Conservation (phyloP, 345 rosid species). For the Boechera stricta region DNA sequence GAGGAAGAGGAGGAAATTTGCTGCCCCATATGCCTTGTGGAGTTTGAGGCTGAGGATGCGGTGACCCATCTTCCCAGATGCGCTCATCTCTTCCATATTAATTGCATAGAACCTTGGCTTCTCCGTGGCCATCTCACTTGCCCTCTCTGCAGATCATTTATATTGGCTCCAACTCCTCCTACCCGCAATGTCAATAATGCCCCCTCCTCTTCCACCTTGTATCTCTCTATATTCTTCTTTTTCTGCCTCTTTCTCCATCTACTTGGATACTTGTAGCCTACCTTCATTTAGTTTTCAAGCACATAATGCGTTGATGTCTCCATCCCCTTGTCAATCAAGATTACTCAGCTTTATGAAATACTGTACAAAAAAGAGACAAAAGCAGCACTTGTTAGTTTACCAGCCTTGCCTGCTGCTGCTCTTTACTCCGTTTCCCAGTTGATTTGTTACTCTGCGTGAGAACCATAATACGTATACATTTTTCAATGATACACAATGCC, state of each 20-base stretch:
- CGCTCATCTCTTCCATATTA: constrained; percentile 66
- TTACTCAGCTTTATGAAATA: background rate
- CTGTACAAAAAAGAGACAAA: background rate
- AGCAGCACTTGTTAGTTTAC: background rate
- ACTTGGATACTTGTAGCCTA: constrained; percentile 35
- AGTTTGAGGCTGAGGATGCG: constrained; percentile 55
- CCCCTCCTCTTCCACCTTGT: constrained; percentile 15
- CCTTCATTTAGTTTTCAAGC: constrained; percentile 3
- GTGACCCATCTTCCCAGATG: constrained; percentile 64
- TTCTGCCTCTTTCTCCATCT: constrained; percentile 38
- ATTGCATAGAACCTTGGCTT: constrained; percentile 70
- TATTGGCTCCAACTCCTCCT: constrained; percentile 38
- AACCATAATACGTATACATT: background rate
- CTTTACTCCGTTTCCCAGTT: background rate
- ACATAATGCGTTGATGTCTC: constrained; percentile 8
- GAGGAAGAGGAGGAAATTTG: constrained; percentile 47
- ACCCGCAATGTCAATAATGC: constrained; percentile 6
- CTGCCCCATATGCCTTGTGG: constrained; percentile 70
- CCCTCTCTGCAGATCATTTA: constrained; percentile 73
- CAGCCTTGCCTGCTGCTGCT: background rate
- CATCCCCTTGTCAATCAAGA: background rate
- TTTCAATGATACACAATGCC: background rate
- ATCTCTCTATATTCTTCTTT: constrained; percentile 32
- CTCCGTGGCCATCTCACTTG: constrained; percentile 66
- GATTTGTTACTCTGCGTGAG: no score